Evolutionary conservation across 768 basidiomycete genomes (phyloP), one percentile per base, ranked within the genome.

Genomic region (Tricholoma flavovirens): DNA sequence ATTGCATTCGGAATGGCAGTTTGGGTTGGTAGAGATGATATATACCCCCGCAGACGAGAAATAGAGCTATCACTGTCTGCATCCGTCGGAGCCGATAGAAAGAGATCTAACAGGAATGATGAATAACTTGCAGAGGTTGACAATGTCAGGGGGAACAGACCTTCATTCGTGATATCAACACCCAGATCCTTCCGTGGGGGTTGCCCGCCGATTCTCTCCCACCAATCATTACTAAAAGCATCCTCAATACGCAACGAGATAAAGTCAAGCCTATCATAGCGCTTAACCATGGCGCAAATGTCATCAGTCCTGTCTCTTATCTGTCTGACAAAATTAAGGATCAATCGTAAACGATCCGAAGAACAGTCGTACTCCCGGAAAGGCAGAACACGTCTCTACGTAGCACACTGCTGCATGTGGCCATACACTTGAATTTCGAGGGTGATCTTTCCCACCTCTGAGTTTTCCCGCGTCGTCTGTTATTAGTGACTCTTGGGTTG

Each of bases 201-300:
- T 26, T 60, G 56, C 3, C 76, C 72, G 19, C 78, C 76, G 8
- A 82, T 68, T 11, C 60, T 68, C 46, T 72, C 61, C 88, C 88
- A 90, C 88, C 88, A 90, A 14, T 66, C 60, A 15, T 67, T 66
- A 64, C 87, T 83, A 63, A 93, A 93, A 1, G 87, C 88, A 67
- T 89, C 78, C 67, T 92, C 88, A 48, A 93, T 66, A 11, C 82
- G 79, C 46, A 91, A 65, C 1, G 83, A 75, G 33, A 88, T 64
- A 56, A 88, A 86, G 19, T 83, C 79, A 58, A 86, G 71, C 32
- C 69, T 72, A 5, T 71, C 67, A 54, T 84, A 83, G n/a, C 69
- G 66, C 38, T 73, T 65, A 14, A 87, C 73, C n/a, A 76, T 64
- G 1, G 66, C 60, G 15, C 69, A 71, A 17, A 86, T 73, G 30